Base-by-base conservation (phyloP, 73 alveolate genomes). In the Tetrahymena elliotti region DNA sequence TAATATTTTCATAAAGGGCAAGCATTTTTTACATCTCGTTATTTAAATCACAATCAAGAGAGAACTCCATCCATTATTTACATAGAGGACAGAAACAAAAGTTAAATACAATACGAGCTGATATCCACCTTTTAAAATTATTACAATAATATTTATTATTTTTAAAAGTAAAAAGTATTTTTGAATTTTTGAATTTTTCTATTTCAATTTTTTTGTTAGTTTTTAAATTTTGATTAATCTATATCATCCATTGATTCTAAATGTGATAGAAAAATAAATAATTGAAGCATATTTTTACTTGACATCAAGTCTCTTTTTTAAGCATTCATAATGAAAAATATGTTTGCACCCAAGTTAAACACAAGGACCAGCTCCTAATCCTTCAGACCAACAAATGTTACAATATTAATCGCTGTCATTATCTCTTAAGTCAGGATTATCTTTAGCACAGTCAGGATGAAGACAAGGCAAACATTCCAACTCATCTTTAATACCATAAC, bases 81-180 rank as follows among this genome's bases (percentile, higher is more conserved):
- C 98, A 96, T 8, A 83, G 20, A n/a, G 98, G 94, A 52, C 98
- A 96, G 36, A 84, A 38, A 83, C 98, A 96, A 41, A 96, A 96
- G 93, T 95, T 95, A 96, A 97, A 97, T 4, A 97, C 95, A 31
- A 97, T 97, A 96, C 96, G 94, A 16, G 96, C 95, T 24, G 97
- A 97, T 16, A 96, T 92, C 98, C 98, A 97, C 95, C 93, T 97
- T 52, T 95, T 2, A n/a, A n/a, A n/a, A n/a, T n/a, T n/a, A n/a
- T n/a, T n/a, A 40, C 15, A 40, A 40, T 40, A 40, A 40, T 10
- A 40, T 40, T 40, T 10, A 40, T 40, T 10, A 40, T 40, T 40
- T 40, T 10, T 40, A 40, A 40, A 10, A 40, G 8, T 40, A 40
- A 40, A 10, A 10, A 40, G 54, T 10, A 10, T 40, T 8, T 40